phyloP scores from a whole-genome alignment of 495 filamentous ascomycete genomes.

The Aspergillus wentii region DNA sequence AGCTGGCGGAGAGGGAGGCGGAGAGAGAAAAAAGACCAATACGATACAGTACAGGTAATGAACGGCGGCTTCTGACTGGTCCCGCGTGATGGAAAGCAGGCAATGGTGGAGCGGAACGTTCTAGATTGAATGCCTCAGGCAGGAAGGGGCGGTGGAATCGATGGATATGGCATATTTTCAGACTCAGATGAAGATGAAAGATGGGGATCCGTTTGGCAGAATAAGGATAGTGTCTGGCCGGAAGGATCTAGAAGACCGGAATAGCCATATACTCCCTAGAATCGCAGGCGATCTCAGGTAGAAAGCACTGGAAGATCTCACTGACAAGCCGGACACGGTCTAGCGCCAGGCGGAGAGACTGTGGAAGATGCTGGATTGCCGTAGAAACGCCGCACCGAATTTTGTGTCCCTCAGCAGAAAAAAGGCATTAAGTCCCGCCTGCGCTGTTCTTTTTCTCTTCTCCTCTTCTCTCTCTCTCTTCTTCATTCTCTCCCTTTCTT shows the following conservation, averaged over 20 bases:
- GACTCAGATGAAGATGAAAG: too few relatives aligned
- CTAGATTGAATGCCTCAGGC: slow-evolving; percentile 20
- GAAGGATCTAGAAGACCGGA: too few relatives aligned
- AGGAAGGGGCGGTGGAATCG: neutral
- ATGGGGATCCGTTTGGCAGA: too few relatives aligned
- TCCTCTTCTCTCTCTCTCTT: slow-evolving; percentile 12
- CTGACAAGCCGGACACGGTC: slow-evolving; percentile 14
- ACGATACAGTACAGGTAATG: neutral
- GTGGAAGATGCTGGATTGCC: slow-evolving; percentile 45
- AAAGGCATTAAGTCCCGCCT: slow-evolving; percentile 28
- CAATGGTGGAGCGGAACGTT: slow-evolving; percentile 26
- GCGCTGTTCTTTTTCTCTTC: slow-evolving; percentile 5
- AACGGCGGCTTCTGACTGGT: slow-evolving; percentile 9
- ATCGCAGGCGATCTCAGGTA: too few relatives aligned
- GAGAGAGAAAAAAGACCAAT: neutral
- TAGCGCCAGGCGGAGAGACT: slow-evolving; percentile 18
- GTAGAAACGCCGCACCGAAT: slow-evolving; percentile 36
- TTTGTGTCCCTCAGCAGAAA: slow-evolving; percentile 23
- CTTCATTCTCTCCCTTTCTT: slow-evolving; percentile 6
- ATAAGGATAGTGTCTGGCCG: too few relatives aligned
- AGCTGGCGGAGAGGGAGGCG: too few relatives aligned
- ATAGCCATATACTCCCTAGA: too few relatives aligned
- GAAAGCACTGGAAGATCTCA: slow-evolving; percentile 27
- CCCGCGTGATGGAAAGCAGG: too few relatives aligned
- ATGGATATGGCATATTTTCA: too few relatives aligned